These are phyloP conservation scores for Saitozyma sp. DNA, from an alignment of 768 basidiomycete species.

Conservation along the genomic window DNA sequence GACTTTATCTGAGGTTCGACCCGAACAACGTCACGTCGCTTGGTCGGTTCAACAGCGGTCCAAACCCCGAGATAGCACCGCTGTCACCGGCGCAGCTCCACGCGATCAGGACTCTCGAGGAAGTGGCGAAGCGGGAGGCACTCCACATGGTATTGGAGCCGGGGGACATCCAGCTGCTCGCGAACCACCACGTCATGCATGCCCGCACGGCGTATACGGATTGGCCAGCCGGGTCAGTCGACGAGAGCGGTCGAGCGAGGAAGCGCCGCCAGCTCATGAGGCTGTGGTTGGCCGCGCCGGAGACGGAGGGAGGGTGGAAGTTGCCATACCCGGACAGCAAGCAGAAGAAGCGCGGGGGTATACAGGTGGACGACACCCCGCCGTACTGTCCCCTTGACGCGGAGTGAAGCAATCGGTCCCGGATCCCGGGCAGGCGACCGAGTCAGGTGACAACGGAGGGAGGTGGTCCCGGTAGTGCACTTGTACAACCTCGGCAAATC, in stretches of 20 bases:
- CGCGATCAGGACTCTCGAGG: constrained; percentile 46
- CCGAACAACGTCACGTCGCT: constrained; percentile 25
- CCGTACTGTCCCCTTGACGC: constrained; percentile 17
- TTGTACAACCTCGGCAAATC: too few species aligned
- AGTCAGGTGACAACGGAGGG: too few species aligned
- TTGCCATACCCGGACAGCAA: constrained; percentile 43
- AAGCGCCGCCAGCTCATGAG: constrained; percentile 45
- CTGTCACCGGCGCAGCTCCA: constrained; percentile 37
- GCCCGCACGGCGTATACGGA: constrained; percentile 49
- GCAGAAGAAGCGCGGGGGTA: constrained; percentile 44
- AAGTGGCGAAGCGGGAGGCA: constrained; percentile 42
- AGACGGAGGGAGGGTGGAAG: constrained; percentile 49
- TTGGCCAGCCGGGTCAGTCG: constrained; percentile 35
- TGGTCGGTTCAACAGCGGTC: constrained; percentile 21
- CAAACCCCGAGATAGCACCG: constrained; percentile 29
- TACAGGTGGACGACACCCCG: constrained; percentile 42
- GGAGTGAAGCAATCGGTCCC: constrained; percentile 7
- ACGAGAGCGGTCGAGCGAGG: constrained; percentile 18
- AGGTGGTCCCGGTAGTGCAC: too few species aligned
- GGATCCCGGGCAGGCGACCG: too few species aligned
- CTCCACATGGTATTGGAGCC: constrained; percentile 51
- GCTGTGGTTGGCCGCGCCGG: constrained; percentile 48
- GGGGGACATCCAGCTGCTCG: constrained; percentile 50
- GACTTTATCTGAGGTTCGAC: constrained; percentile 19
- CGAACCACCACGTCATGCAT: constrained; percentile 48